Conservation (phyloP, 148 eudicot genomes). For the Nepenthes mirabilis region DNA sequence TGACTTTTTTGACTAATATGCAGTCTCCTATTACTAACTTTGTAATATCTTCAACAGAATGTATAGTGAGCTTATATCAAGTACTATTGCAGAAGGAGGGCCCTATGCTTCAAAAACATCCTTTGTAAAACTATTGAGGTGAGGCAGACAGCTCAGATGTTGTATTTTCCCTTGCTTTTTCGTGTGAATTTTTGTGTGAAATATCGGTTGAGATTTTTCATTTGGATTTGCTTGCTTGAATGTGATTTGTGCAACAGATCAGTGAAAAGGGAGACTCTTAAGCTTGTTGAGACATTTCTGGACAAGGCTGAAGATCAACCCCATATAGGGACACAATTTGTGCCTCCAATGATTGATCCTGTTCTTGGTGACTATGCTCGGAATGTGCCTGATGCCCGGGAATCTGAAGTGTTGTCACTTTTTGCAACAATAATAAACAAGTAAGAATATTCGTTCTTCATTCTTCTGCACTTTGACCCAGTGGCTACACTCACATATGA, state of each 20-base stretch:
- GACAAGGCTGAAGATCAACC: constrained; percentile 99
- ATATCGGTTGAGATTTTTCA: neutral
- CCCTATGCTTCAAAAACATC: constrained; percentile 81
- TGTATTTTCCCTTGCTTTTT: neutral
- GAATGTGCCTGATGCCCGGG: constrained; percentile 97
- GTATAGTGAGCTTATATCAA: constrained; percentile 98
- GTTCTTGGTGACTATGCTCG: constrained; percentile 95
- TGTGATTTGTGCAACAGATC: constrained; percentile 35
- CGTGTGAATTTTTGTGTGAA: neutral
- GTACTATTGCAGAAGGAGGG: constrained; percentile 77
- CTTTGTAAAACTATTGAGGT: constrained; percentile 71
- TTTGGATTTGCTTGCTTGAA: neutral
- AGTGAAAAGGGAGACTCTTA: constrained; percentile 90
- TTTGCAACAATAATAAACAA: constrained; percentile 96
- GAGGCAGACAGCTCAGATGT: neutral
- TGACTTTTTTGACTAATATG: too few relatives aligned
- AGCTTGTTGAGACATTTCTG: constrained; percentile 92
- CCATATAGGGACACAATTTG: constrained; percentile 89
- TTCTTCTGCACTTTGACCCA: neutral
- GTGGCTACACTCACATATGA: too few relatives aligned
- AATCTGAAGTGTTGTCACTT: constrained; percentile 94
- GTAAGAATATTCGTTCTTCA: constrained; percentile 21
- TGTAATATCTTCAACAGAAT: constrained; percentile 35
- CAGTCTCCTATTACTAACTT: too few relatives aligned
- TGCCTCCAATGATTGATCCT: constrained; percentile 99